Evolutionary conservation across 2,329 filamentous ascomycete genomes (phyloP).

Genomic region (Aureobasidium uvarum): DNA sequence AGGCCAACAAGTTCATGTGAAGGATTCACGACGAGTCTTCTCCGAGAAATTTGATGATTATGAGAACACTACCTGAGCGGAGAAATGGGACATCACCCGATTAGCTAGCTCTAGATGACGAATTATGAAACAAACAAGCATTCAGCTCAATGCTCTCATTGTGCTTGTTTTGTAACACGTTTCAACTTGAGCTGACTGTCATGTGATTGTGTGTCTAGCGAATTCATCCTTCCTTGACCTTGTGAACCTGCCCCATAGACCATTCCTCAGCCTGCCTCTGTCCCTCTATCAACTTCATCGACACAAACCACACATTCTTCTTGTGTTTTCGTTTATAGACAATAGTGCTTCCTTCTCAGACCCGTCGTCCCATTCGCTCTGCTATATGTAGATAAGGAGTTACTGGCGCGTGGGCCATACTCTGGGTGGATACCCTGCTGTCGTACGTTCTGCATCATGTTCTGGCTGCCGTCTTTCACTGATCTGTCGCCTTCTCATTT

Average conservation of each 20-base stretch:
- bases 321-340: too few species aligned
- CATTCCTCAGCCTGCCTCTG: too few species aligned
- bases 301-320: too few species aligned
- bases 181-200: neutral
- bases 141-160: neutral
- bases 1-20: constrained; percentile 29
- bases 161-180: neutral
- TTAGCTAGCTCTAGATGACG: neutral
- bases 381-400: too few species aligned
- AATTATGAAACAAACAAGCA: neutral
- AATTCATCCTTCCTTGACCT: neutral
- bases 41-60: neutral
- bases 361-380: too few species aligned
- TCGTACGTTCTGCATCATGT: neutral
- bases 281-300: too few species aligned
- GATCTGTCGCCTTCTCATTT: too few species aligned
- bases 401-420: too few species aligned
- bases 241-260: too few species aligned
- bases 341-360: too few species aligned
- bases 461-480: neutral
- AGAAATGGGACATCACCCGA: neutral
- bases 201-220: neutral
- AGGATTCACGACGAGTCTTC: neutral
- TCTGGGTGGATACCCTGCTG: neutral
- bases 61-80: neutral